Evolutionary conservation across 208 protist genomes (phyloP), one percentile per base, ranked within the genome.

Genomic region (Leishmania turanica): DNA sequence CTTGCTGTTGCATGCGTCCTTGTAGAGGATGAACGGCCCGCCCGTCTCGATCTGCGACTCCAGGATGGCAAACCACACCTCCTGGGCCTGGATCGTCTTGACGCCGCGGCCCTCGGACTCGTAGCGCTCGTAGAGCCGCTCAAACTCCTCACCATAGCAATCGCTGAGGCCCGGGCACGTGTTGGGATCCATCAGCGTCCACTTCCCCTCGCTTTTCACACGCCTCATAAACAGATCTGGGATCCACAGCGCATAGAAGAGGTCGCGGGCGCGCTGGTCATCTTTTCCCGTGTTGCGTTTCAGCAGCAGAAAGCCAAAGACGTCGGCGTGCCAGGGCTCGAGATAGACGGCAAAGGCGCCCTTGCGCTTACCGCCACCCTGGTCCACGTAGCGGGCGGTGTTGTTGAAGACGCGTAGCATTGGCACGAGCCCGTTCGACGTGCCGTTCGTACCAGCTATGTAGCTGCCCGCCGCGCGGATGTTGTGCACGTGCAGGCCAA

Each of bases 381-480:
- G 99, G 83, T 99, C 98, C 56, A 99, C 98, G 90, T 99, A 99
- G 80, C 99, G 92, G 37, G 99, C 99, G n/a, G 99, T 99, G 90
- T 99, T 98, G 87, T 99, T 99, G 89, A 98, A 99, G 24, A 99
- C 99, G 72, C 99, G 97, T 11, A 99, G 92, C 99, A 99, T 99
- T 56, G 99, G 99, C 24, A 99, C 95, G 27, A 99, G 89, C 56
- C 99, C 99, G 85, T 99, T 99, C 53, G 93, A 98, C 31, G 90
- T 92, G 54, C 98, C 99, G 86, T 99, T 99, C 71, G 99, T 99
- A 49, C 99, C 99, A 40, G 95, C 83, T 79, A 99, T 99, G 94
- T 99, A 99, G 80, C 95, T 98, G 70, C 98, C 98, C 15, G 93
- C 91, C 54, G 84, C 60, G 53, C 99, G 97, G 82, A 99, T 99